These are phyloP conservation scores for Kodamaea leandrae DNA, from an alignment of 805 yeast genomes.

Conservation along the genomic window DNA sequence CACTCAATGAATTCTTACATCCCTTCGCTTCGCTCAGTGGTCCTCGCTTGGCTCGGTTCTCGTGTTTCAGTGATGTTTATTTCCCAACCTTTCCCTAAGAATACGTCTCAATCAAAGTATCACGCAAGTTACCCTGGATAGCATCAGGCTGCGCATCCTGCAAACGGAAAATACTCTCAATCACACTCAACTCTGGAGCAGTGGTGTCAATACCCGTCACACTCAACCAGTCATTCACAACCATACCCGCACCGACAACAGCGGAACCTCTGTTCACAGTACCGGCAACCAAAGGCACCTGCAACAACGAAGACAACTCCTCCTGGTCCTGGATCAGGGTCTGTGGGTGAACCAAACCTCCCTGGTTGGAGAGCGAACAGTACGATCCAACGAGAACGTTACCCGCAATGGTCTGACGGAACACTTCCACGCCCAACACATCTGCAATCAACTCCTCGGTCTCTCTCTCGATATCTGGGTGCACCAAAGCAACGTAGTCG, in stretches of 20 bases:
- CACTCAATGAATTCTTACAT: too few species aligned
- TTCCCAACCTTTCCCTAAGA: constrained; percentile 52
- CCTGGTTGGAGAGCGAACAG: constrained; percentile 92
- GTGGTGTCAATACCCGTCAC: constrained; percentile 97
- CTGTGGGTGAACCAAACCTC: constrained; percentile 97
- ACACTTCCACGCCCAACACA: constrained; percentile 97
- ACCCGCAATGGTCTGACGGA: constrained; percentile 98
- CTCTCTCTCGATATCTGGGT: constrained; percentile 98
- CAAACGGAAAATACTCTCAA: constrained; percentile 92
- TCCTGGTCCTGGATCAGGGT: constrained; percentile 97
- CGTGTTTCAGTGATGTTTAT: too few species aligned
- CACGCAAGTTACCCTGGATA: constrained; percentile 81
- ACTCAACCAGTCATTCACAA: constrained; percentile 97
- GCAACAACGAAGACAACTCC: constrained; percentile 90
- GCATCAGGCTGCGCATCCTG: constrained; percentile 90
- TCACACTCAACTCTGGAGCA: constrained; percentile 95
- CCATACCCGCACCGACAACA: constrained; percentile 98
- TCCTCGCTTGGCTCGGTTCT: too few species aligned
- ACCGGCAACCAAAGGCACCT: constrained; percentile 98
- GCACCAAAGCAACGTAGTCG: constrained; percentile 97
- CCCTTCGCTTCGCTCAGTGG: too few species aligned
- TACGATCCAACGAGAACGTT: constrained; percentile 96
- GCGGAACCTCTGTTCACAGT: constrained; percentile 97
- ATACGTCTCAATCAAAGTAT: constrained; percentile 88
- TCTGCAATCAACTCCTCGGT: constrained; percentile 98